Evolutionary conservation across 139 green algal species (phyloP).

Genomic region (Haematococcus sp.): DNA sequence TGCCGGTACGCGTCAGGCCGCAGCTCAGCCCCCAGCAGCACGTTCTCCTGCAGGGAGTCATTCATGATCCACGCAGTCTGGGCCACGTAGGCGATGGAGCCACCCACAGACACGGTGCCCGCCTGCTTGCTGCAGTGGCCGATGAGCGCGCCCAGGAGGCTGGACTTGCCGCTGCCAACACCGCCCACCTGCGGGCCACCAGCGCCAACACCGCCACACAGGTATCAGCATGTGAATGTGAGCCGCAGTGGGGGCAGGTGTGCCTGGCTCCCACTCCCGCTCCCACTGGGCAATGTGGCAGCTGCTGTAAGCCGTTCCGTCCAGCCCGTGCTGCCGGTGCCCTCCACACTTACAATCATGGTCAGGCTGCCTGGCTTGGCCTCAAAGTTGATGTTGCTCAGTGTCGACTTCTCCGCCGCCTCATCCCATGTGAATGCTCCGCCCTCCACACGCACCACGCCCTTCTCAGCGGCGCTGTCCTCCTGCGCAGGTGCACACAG

Average conservation of each 20-base stretch:
- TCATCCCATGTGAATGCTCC: slow-evolving; percentile 49
- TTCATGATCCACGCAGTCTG: slow-evolving; percentile 92
- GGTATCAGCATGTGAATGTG: not conserved
- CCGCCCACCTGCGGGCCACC: slow-evolving; percentile 81
- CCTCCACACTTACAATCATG: slow-evolving; percentile 45
- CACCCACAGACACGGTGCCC: slow-evolving; percentile 45
- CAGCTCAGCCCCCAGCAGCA: slow-evolving; percentile 58
- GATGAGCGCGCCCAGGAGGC: slow-evolving; percentile 72
- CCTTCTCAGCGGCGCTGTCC: not conserved
- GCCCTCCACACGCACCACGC: slow-evolving; percentile 9
- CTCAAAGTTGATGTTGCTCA: slow-evolving; percentile 63
- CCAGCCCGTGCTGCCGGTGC: too few species aligned
- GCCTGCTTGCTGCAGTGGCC: slow-evolving; percentile 58
- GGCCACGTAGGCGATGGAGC: slow-evolving; percentile 72
- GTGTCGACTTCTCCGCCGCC: slow-evolving; percentile 14
- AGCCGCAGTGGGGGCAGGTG: too few species aligned
- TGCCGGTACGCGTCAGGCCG: slow-evolving; percentile 25
- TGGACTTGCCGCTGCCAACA: slow-evolving; percentile 81
- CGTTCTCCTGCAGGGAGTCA: slow-evolving; percentile 78
- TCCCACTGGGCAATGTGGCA: too few species aligned
- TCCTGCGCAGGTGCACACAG: too few species aligned
- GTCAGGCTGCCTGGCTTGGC: slow-evolving; percentile 58
- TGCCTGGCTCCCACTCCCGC: too few species aligned
- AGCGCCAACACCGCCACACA: slow-evolving; percentile 47
- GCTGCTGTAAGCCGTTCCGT: too few species aligned